Percentiles rank a stretch among this genome's conserved stretches.
Evolutionary conservation across 805 yeast genomes (phyloP).

Genomic region (Maudiozyma turicensis): DNA sequence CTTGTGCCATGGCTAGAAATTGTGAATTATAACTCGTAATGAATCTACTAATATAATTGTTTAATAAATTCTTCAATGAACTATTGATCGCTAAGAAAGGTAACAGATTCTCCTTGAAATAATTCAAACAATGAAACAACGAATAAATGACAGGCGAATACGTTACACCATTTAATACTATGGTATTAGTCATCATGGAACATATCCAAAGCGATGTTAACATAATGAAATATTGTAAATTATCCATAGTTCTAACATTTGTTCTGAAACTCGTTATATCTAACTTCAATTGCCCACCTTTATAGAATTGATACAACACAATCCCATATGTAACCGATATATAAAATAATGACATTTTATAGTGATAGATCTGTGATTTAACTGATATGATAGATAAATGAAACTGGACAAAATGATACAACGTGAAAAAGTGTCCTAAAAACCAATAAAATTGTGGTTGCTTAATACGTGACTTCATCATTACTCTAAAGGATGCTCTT

Average conservation of each 20-base stretch:
- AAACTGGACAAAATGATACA: conserved; percentile 33
- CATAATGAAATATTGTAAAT: conserved; percentile 49
- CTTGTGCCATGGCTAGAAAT: conserved; percentile 36
- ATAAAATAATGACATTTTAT: conserved; percentile 37
- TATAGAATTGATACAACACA: conserved; percentile 51
- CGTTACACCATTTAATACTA: conserved; percentile 38
- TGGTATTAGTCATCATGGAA: conserved; percentile 33
- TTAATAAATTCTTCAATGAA: conserved; percentile 20
- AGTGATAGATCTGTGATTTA: conserved; percentile 29
- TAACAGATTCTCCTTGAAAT: conserved; percentile 44
- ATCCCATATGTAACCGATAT: conserved; percentile 53
- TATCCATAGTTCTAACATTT: conserved; percentile 37
- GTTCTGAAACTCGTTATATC: conserved; percentile 27
- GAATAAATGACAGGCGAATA: conserved; percentile 57
- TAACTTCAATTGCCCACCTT: conserved; percentile 31
- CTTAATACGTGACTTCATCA: conserved; percentile 19
- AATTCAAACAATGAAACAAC: conserved; percentile 52
- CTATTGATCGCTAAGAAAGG: conserved; percentile 37
- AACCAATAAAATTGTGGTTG: conserved; percentile 67
- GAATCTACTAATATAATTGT: conserved; percentile 27
- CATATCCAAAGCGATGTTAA: conserved; percentile 33
- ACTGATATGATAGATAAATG: conserved; percentile 35
- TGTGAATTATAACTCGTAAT: conserved; percentile 35
- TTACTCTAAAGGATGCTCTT: conserved; percentile 12
- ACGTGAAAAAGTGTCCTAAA: conserved; percentile 45